A percentile compares a stretch with the other conserved stretches of the same genome.
phyloP scores from a whole-genome alignment of 148 eudicot genomes.

The Cornus kousa region DNA sequence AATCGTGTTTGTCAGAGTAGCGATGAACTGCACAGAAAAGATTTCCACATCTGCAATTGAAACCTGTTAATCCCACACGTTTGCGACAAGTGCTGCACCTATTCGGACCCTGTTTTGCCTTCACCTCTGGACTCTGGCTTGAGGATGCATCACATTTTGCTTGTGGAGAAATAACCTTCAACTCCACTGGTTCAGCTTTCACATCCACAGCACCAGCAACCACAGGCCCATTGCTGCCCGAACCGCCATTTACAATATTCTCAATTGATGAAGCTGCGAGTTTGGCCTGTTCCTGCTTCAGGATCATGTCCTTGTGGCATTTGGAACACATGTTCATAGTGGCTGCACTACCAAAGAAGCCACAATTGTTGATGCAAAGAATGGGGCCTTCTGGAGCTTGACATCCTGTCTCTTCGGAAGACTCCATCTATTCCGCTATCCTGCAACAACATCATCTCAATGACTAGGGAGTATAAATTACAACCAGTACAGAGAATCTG shows the following conservation, averaged over 20 bases:
- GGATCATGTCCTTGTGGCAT: constrained; percentile 37
- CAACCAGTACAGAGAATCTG: no score
- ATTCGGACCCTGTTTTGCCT: constrained; percentile 23
- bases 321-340: constrained; percentile 54
- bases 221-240: constrained; percentile 10
- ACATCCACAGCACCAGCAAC: background rate
- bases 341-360: constrained; percentile 47
- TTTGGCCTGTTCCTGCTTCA: constrained; percentile 41
- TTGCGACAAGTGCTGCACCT: constrained; percentile 31
- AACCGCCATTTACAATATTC: constrained; percentile 36
- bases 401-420: constrained; percentile 42
- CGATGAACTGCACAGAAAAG: constrained; percentile 32
- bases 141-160: constrained; percentile 6
- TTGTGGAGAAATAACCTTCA: background rate
- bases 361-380: constrained; percentile 40
- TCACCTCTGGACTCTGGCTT: constrained; percentile 12
- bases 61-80: constrained; percentile 31
- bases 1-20: constrained; percentile 34
- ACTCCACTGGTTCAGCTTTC: constrained; percentile 11
- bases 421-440: constrained; percentile 29
- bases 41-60: constrained; percentile 30
- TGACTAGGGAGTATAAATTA: no score
- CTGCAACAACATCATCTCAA: background rate
- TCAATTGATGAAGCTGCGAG: constrained; percentile 40
- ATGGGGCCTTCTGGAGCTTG: constrained; percentile 45